phyloP scores from a whole-genome alignment of 208 protist species.

The Trypanosoma conorhini region DNA sequence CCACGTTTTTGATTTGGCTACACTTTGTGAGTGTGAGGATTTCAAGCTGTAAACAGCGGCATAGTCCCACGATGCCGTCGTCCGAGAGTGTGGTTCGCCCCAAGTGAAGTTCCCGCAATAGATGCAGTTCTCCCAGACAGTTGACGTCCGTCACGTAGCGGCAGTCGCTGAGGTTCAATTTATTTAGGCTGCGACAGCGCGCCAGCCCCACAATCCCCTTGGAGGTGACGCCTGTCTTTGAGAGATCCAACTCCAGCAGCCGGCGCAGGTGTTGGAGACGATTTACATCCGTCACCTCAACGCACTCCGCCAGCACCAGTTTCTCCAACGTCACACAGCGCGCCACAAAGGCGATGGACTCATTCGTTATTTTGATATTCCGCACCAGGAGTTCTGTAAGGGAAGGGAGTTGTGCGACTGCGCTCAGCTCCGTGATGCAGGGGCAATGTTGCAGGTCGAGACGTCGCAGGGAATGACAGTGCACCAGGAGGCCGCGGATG shows the following conservation, averaged over 20 bases:
- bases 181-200: slow-evolving; percentile 41
- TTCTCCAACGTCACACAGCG: slow-evolving; percentile 40
- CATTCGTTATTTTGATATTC: slow-evolving; percentile 48
- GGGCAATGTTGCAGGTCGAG: slow-evolving; percentile 61
- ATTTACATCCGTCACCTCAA: slow-evolving; percentile 55
- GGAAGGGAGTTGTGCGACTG: slow-evolving; percentile 28
- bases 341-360: slow-evolving; percentile 39
- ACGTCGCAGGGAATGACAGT: slow-evolving; percentile 21
- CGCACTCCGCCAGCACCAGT: slow-evolving; percentile 52
- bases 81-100: slow-evolving; percentile 51
- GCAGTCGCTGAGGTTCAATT: slow-evolving; percentile 65
- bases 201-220: slow-evolving; percentile 53
- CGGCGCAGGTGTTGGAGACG: slow-evolving; percentile 34
- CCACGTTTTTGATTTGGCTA: slow-evolving; percentile 45
- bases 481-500: slow-evolving; percentile 4
- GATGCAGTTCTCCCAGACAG: slow-evolving; percentile 39
- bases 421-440: slow-evolving; percentile 36
- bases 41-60: slow-evolving; percentile 50
- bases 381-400: slow-evolving; percentile 46
- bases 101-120: slow-evolving; percentile 56
- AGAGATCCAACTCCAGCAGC: slow-evolving; percentile 53
- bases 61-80: slow-evolving; percentile 46
- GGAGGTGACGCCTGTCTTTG: slow-evolving; percentile 54
- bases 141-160: slow-evolving; percentile 66
- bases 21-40: slow-evolving; percentile 70